Evolutionary conservation across 768 basidiomycete species (phyloP), one percentile per base, ranked within the genome.

Genomic region (Phaeotremella skinneri): DNA sequence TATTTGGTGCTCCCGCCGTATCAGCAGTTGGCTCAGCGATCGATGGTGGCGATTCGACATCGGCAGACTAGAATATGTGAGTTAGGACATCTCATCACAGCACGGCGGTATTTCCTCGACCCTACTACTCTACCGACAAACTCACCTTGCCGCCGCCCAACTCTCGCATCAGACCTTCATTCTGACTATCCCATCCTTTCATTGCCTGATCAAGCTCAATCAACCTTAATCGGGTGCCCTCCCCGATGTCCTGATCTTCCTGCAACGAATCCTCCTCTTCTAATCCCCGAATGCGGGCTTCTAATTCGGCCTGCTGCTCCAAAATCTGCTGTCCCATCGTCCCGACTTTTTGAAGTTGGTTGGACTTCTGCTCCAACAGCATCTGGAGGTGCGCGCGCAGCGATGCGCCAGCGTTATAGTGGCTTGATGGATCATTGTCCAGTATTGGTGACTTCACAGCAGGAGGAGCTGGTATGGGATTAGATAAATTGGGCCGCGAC

Each of bases 301-400:
- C 90, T 62, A 97, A 84, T 73, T 94, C 90, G 79, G 90, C 87
- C 78, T 91, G 91, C 80, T 98, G 94, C 20, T 85, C 84, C 61
- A 97, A 85, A 69, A 98, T 85, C 76, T 90, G 88, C 79, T 96
- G 91, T 52, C 94, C 93, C 73, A 98, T 85, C 55, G 86, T 87
- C 34, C 90, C 92, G 3, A 91, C 90, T 64, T 90, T 88, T 63
- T 90, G 86, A 31, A 97, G 86, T 77, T 97, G 91, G 73, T 86
- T 85, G 78, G 92, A 89, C 81, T 97, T 97, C 75, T 81, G 83
- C 79, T 91, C 90, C 66, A 98, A 84, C 58, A 96, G 85, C 20
- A 67, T 64, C 59, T 81, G 79, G 5, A 83, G 79, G 34, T 81
- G 80, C 21, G 57, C 34, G 30, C 62, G 62, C 1, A 70, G 54